Percentiles rank a stretch among this genome's conserved stretches.
Evolutionary conservation across 345 rosid species (phyloP).

Genomic region (Populus deltoides): DNA sequence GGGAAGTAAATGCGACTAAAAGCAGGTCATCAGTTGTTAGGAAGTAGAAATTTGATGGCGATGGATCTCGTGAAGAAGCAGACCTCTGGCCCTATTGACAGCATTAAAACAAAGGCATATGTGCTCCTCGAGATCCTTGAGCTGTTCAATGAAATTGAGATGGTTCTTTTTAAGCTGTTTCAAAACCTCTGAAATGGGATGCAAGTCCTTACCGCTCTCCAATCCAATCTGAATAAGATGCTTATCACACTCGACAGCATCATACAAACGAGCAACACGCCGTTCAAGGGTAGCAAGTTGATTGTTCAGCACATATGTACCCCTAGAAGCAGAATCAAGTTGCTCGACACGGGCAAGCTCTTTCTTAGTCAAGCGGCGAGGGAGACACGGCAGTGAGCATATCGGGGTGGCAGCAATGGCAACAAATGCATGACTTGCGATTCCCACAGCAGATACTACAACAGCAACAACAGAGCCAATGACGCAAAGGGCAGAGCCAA

Average conservation of each 20-base stretch:
- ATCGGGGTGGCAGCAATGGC: constrained; percentile 51
- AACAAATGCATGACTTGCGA: constrained; percentile 55
- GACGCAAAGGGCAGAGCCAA: constrained; percentile 50
- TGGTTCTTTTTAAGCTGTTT: constrained; percentile 51
- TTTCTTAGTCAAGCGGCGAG: constrained; percentile 47
- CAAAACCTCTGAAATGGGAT: constrained; percentile 47
- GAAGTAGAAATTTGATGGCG: constrained; percentile 17
- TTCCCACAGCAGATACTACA: constrained; percentile 36
- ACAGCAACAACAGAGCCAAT: constrained; percentile 47
- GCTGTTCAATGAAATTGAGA: constrained; percentile 34
- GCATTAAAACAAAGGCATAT: constrained; percentile 56
- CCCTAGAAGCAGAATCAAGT: constrained; percentile 65
- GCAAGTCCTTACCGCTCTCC: constrained; percentile 46
- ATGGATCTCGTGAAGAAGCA: constrained; percentile 48
- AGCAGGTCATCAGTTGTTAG: constrained; percentile 8
- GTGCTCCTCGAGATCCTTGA: constrained; percentile 61
- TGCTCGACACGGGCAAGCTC: constrained; percentile 52
- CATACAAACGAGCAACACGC: constrained; percentile 49
- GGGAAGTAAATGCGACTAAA: not conserved
- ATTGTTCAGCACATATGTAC: constrained; percentile 48
- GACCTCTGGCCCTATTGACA: constrained; percentile 55
- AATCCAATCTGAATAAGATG: constrained; percentile 47
- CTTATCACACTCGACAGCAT: constrained; percentile 51
- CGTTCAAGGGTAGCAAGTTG: constrained; percentile 56
- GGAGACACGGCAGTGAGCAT: constrained; percentile 36